phyloP scores from a whole-genome alignment of 306 rosid genomes.

The Pyrus pyrifolia region DNA sequence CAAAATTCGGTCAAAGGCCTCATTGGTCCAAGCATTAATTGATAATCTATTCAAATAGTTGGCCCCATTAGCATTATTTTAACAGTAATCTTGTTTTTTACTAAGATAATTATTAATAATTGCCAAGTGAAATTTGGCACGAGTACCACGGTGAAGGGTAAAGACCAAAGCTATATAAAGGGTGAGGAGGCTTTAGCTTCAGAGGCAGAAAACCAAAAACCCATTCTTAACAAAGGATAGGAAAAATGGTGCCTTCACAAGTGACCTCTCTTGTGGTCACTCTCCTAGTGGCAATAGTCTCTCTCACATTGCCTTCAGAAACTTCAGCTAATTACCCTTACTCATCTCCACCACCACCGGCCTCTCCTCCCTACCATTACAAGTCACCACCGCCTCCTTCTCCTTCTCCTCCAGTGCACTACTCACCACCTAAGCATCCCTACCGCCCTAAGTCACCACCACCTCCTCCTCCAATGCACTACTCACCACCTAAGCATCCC shows the following conservation, averaged over 20 bases:
- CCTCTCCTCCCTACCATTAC: constrained; percentile 20
- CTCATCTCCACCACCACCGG: constrained; percentile 48
- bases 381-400: neutral
- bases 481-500: constrained; percentile 5
- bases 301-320: constrained; percentile 32
- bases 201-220: constrained; percentile 22
- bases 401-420: neutral
- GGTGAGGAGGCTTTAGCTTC: neutral
- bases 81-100: neutral
- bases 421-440: constrained; percentile 8
- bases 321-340: constrained; percentile 38
- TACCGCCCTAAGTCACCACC: neutral
- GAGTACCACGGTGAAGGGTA: constrained; percentile 22
- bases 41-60: neutral
- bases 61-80: neutral
- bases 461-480: constrained; percentile 9
- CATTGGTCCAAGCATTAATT: neutral
- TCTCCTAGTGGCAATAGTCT: constrained; percentile 40
- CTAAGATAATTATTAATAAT: neutral
- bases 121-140: constrained; percentile 1
- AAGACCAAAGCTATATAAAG: constrained; percentile 49
- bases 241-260: constrained; percentile 46
- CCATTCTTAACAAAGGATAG: constrained; percentile 13
- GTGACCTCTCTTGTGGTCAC: constrained; percentile 37
- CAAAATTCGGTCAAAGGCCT: constrained; percentile 13